Base-by-base conservation (phyloP, 768 basidiomycete species). In the Tremella yokohamensis region DNA sequence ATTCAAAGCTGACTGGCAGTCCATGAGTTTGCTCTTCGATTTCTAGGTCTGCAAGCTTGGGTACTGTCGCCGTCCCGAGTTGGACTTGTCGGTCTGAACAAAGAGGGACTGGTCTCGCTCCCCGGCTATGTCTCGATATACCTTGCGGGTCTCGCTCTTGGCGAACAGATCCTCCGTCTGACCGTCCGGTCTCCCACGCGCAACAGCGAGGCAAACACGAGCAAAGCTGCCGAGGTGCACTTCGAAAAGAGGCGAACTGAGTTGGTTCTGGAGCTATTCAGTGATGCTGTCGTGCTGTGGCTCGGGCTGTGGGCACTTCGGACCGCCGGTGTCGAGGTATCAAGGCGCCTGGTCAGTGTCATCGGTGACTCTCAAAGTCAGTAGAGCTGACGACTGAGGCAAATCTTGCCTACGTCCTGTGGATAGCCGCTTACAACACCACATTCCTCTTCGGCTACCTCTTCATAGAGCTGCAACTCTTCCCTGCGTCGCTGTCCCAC, bases 121-220 rank as follows among this genome's bases (percentile, higher is more conserved):
- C 13, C 63, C 86, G 94, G 96, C 3, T 98, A 98, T 76, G 81
- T 97, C 16, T 82, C 93, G 0, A 85, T 98, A 62, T 90, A 94
- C 69, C 79, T 96, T 12, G 80, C 96, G 20, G 94, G 93, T 8
- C 78, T 92, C 18, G 85, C 88, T 0, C 81, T 84, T 0, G 96
- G 94, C 1, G 87, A 89, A 0, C 76, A 91, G 29, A 73, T 93
- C 37, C 82, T 94, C 15, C 85, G 89, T 1, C 42, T 45, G 6
- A 45, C 42, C n/a, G 8, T 15, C 22, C 11, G 11, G 18, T 22
- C 42, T 22, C 7, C 42, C n/a, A 18, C n/a, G 6, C 42, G 22
- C 22, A 6, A 6, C 42, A 8, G n/a, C 6, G 19, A 49, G 18
- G 40, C 40, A n/a, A 18, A 57, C 34, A 4, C 29, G 13, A 39